These are phyloP conservation scores for Stropharia rugosoannulata DNA, from an alignment of 768 basidiomycete species.

Conservation along the genomic window DNA sequence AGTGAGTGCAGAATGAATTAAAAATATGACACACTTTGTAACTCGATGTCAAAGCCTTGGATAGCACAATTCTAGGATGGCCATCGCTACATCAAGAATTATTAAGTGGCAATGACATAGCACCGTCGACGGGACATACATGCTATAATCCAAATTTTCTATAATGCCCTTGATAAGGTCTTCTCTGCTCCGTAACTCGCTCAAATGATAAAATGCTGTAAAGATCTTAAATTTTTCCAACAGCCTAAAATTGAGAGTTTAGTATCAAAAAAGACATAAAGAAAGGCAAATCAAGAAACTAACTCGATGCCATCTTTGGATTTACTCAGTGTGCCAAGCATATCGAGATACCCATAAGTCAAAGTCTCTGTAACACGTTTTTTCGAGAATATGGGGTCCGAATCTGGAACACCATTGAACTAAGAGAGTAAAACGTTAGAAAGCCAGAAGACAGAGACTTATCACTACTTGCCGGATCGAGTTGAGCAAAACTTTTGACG, in stretches of 20 bases:
- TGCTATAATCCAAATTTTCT: constrained; percentile 87
- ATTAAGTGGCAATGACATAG: not conserved
- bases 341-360: constrained; percentile 92
- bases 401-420: constrained; percentile 72
- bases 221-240: constrained; percentile 92
- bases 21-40: constrained; percentile 58
- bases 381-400: constrained; percentile 85
- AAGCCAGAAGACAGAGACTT: not conserved
- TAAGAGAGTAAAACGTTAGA: constrained; percentile 21
- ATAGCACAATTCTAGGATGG: constrained; percentile 89
- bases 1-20: not conserved
- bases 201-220: constrained; percentile 93
- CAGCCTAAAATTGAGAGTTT: constrained; percentile 36
- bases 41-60: constrained; percentile 92
- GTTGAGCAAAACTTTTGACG: constrained; percentile 82
- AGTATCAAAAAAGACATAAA: not conserved
- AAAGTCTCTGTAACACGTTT: constrained; percentile 78
- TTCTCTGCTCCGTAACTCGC: constrained; percentile 87
- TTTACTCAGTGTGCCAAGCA: constrained; percentile 90
- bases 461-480: constrained; percentile 73
- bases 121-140: constrained; percentile 45
- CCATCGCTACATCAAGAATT: constrained; percentile 65
- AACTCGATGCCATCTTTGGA: constrained; percentile 89
- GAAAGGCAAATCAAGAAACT: constrained; percentile 22
- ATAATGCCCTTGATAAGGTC: constrained; percentile 91